Evolutionary conservation across 2,329 filamentous ascomycete genomes (phyloP).

Genomic region (Aureobasidium melanogenum): DNA sequence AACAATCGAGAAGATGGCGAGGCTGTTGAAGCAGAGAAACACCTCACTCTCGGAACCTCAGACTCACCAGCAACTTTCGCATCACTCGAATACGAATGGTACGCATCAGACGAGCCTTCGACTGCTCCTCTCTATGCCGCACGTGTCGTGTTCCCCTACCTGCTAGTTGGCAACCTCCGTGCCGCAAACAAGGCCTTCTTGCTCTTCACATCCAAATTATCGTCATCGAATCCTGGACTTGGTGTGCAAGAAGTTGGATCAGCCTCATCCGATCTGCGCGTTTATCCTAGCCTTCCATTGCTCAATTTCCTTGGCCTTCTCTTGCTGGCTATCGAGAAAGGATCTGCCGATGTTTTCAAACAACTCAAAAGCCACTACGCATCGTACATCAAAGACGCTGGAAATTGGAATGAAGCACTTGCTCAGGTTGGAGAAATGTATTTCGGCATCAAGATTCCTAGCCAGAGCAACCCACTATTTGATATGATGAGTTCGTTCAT

Average conservation of each 20-base stretch:
- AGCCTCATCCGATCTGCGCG: conserved; percentile 57
- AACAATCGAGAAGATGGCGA: conserved; percentile 55
- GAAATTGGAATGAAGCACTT: conserved; percentile 65
- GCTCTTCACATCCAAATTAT: conserved; percentile 61
- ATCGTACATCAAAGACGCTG: conserved; percentile 64
- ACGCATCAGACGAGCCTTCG: conserved; percentile 77
- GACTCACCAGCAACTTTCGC: conserved; percentile 76
- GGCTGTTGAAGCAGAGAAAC: conserved; percentile 84
- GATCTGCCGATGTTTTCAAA: conserved; percentile 66
- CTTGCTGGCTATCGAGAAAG: conserved; percentile 73
- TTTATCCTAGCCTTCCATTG: conserved; percentile 87
- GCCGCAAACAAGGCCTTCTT: conserved; percentile 77
- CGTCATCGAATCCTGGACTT: conserved; percentile 52
- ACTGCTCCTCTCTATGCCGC: conserved; percentile 79
- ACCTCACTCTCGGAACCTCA: conserved; percentile 79
- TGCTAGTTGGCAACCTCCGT: conserved; percentile 81
- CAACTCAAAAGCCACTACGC: conserved; percentile 77
- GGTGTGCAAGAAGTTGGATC: conserved; percentile 73
- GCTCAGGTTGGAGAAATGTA: conserved; percentile 93
- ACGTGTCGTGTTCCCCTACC: conserved; percentile 81
- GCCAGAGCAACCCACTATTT: conserved; percentile 84
- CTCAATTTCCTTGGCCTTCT: conserved; percentile 88
- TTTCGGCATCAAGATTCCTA: conserved; percentile 81
- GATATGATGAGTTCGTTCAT: conserved; percentile 98
- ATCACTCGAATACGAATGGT: conserved; percentile 88